These are phyloP conservation scores for Didymella exigua DNA, from an alignment of 2,329 filamentous ascomycete genomes.

Conservation along the genomic window DNA sequence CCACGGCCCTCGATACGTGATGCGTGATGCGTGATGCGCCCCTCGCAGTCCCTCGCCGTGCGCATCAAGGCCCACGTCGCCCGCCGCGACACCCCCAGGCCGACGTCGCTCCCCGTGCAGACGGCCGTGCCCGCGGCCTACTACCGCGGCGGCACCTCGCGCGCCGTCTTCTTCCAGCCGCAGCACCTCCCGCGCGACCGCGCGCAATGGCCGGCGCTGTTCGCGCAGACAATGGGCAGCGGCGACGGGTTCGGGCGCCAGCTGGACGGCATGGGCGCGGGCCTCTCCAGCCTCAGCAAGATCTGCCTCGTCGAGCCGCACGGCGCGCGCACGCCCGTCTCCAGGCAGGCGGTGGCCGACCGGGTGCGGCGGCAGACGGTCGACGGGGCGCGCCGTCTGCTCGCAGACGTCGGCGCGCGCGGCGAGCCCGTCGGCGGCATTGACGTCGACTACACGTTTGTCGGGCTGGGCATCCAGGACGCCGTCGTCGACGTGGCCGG, in stretches of 20 bases:
- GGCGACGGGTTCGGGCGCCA: constrained; percentile 72
- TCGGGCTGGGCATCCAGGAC: constrained; percentile 69
- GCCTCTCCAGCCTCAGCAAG: constrained; percentile 72
- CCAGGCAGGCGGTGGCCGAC: constrained; percentile 18
- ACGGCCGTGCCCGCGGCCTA: constrained; percentile 56
- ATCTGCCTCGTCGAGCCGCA: constrained; percentile 66
- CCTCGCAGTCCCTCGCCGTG: constrained; percentile 24
- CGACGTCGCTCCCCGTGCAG: constrained; percentile 20
- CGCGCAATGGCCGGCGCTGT: constrained; percentile 59
- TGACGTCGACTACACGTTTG: constrained; percentile 74
- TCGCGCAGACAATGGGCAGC: constrained; percentile 64
- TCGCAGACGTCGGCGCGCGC: background rate
- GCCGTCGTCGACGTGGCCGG: constrained; percentile 67
- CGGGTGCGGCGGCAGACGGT: background rate
- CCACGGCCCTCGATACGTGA: too few species aligned
- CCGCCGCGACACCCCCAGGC: constrained; percentile 14
- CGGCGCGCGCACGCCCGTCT: constrained; percentile 3
- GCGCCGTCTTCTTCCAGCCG: constrained; percentile 65
- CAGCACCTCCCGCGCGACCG: constrained; percentile 58
- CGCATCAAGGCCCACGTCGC: constrained; percentile 20
- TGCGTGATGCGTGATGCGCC: constrained; percentile 34
- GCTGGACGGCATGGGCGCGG: constrained; percentile 73
- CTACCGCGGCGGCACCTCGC: constrained; percentile 73
- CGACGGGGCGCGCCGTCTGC: constrained; percentile 12
- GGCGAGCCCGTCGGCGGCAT: constrained; percentile 14